Evolutionary conservation across 352 stramenopile genomes (phyloP), one percentile per base, ranked within the genome.

Genomic region (Pythium aristosporum): DNA sequence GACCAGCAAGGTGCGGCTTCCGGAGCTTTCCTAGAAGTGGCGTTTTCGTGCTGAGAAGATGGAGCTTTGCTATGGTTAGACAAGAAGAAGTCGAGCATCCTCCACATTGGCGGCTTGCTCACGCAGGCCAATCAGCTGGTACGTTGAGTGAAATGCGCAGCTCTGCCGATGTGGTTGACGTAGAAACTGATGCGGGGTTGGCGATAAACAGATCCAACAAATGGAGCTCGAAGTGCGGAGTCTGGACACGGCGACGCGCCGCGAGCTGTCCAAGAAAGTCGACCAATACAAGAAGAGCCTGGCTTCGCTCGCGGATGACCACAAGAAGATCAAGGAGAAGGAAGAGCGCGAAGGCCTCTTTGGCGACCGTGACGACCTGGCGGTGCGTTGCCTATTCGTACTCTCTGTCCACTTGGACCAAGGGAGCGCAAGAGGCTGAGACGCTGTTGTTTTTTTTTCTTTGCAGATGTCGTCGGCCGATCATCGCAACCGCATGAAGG

Each of bases 231-330:
- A 95, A 74, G 87, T 94, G 67, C 87, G 87, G 47, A 92, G 81
- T 74, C 59, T 95, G 58, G 87, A 95, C 42, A 61, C 78, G 2
- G 80, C 83, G 21, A 94, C 87, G 37, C 83, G 85, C 18, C 82
- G 83, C n/a, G 87, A 95, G 63, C 75, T 95, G 25, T 91, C 81
- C 18, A 95, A 95, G 73, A 95, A 95, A 54, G 85, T 95, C 39
- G 85, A 93, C 57, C 87, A 95, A 72, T 95, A 95, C 80, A 92
- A 92, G 66, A 95, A 95, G 68, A 94, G 83, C 41, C 68, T 95
- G 48, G 83, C 79, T n/a, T 91, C 85, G 39, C 69, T 95, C n/a
- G 76, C 77, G 11, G 77, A 82, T 7, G 87, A 95, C 42, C 81
- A 92, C 63, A 94, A 88, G 71, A 80, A 73, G 64, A 92, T 94